Conservation (phyloP, 2,329 filamentous ascomycete species). For the Fonsecaea nubica region DNA sequence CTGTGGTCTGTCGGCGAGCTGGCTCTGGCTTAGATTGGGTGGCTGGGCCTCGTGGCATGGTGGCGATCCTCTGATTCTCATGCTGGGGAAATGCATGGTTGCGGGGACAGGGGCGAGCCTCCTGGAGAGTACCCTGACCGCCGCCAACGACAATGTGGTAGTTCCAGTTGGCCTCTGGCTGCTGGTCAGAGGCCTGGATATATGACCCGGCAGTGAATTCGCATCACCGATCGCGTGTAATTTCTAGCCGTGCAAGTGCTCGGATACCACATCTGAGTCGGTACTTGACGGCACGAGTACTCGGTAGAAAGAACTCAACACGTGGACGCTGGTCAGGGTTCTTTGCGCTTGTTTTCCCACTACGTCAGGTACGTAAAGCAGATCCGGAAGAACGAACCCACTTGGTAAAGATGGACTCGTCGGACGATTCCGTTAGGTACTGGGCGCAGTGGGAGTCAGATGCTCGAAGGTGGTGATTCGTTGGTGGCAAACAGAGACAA, state of each 20-base stretch:
- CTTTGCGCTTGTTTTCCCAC: not conserved
- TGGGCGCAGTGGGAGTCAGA: not conserved
- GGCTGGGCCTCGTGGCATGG: conserved; percentile 62
- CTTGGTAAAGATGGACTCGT: conserved; percentile 9
- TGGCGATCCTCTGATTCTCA: conserved; percentile 36
- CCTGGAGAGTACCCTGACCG: conserved; percentile 93
- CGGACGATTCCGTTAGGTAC: not conserved
- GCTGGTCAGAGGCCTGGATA: conserved; percentile 75
- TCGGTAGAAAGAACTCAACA: not conserved
- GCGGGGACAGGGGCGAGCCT: conserved; percentile 84
- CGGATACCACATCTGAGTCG: not conserved
- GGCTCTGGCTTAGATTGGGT: conserved; percentile 76
- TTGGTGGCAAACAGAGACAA: conserved; percentile 6
- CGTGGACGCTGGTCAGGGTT: not conserved
- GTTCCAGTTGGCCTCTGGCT: conserved; percentile 93
- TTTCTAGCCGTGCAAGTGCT: not conserved
- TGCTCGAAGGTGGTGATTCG: not conserved
- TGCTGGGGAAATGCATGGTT: conserved; percentile 65
- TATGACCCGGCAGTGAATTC: conserved; percentile 19
- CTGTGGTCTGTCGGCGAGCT: conserved; percentile 71
- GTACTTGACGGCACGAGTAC: not conserved
- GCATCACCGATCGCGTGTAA: not conserved
- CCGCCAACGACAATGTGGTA: conserved; percentile 97
- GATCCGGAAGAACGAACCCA: conserved; percentile 14
- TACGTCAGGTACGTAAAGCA: conserved; percentile 5